Percentiles rank a stretch among this genome's conserved stretches.
These are phyloP conservation scores for Funneliformis caledonium DNA, from an alignment of 371 early-diverging fungal species.

Conservation along the genomic window DNA sequence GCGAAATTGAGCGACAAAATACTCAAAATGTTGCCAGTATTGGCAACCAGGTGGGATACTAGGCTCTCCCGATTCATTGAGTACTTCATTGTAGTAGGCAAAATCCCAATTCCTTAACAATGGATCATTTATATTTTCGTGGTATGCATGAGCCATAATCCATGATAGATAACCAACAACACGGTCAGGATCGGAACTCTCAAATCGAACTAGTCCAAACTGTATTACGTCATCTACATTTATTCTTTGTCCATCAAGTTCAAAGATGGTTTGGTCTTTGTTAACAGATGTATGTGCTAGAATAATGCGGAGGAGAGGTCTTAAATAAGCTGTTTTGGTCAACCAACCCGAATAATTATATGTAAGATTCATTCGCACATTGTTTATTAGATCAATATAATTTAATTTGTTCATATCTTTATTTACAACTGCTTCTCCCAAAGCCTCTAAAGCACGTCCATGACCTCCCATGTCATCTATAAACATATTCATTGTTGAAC, in stretches of 20 bases:
- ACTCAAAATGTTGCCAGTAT: slow-evolving; percentile 26
- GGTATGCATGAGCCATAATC: not conserved
- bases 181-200: not conserved
- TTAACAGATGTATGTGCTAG: not conserved
- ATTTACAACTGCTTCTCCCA: not conserved
- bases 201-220: not conserved
- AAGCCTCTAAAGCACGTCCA: not conserved
- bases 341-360: not conserved
- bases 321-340: not conserved
- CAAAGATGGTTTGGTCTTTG: not conserved
- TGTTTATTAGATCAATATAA: not conserved
- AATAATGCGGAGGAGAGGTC: not conserved
- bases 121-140: not conserved
- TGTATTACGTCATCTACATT: not conserved
- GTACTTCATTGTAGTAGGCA: not conserved
- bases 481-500: not conserved
- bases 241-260: not conserved
- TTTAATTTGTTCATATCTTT: not conserved
- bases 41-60: slow-evolving; percentile 5
- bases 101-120: not conserved
- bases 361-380: not conserved
- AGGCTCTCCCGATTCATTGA: not conserved
- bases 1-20: slow-evolving; percentile 13
- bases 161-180: not conserved
- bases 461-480: slow-evolving; percentile 17